Percentiles rank a stretch among this genome's conserved stretches.
Evolutionary conservation across 176 grass and related monocot species (phyloP).

Genomic region (Chloris gayana): DNA sequence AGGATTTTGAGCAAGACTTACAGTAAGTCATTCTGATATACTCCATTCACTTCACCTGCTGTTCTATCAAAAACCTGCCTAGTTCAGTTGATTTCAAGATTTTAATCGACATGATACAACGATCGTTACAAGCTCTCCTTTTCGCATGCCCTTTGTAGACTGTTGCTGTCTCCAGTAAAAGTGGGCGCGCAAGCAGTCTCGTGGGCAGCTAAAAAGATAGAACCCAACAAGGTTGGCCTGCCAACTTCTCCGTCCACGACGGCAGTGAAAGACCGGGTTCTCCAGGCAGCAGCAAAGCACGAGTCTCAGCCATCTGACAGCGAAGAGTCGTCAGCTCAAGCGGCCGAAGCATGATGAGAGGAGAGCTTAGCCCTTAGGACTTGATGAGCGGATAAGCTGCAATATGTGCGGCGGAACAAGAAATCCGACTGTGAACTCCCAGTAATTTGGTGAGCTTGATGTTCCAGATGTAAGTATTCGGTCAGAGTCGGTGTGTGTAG

Average conservation of each 20-base stretch:
- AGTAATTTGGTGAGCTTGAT: not conserved
- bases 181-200: slow-evolving; percentile 67
- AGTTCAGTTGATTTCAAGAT: not conserved
- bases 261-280: slow-evolving; percentile 82
- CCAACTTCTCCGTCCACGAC: slow-evolving; percentile 87
- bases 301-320: slow-evolving; percentile 76
- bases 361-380: not conserved
- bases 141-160: slow-evolving; percentile 33
- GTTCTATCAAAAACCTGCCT: not conserved
- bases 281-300: slow-evolving; percentile 91
- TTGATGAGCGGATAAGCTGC: not conserved
- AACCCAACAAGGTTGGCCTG: slow-evolving; percentile 81
- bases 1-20: slow-evolving; percentile 78
- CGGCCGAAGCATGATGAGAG: slow-evolving; percentile 64
- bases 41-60: not conserved
- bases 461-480: slow-evolving; percentile 23
- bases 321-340: slow-evolving; percentile 47
- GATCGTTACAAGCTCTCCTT: slow-evolving; percentile 2
- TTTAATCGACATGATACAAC: not conserved
- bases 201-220: slow-evolving; percentile 65
- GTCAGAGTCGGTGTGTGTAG: slow-evolving; percentile 1
- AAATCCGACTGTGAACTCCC: not conserved
- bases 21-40: slow-evolving; percentile 51
- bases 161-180: slow-evolving; percentile 69
- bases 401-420: not conserved